These are phyloP conservation scores for Aspergillus heteromorphus DNA, from an alignment of 495 filamentous ascomycete species.

Conservation along the genomic window DNA sequence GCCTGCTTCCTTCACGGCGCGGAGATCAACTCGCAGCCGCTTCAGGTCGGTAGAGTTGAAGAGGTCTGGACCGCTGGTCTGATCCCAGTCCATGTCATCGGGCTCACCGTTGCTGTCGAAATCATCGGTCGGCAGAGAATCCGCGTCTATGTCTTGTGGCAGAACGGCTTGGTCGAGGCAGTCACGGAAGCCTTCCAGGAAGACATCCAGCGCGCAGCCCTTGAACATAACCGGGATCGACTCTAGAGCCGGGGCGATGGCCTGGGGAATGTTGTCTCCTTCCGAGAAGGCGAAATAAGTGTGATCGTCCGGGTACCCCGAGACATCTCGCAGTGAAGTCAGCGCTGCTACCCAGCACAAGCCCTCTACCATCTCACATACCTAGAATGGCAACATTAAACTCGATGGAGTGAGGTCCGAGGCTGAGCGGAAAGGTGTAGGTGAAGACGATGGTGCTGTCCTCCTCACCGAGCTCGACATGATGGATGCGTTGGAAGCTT, in stretches of 20 bases:
- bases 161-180: slow-evolving; percentile 28
- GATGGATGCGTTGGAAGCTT: slow-evolving; percentile 32
- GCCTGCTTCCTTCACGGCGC: slow-evolving; percentile 54
- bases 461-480: slow-evolving; percentile 51
- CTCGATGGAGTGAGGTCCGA: no score
- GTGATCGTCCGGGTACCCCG: slow-evolving; percentile 61
- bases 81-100: slow-evolving; percentile 25
- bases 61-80: slow-evolving; percentile 27
- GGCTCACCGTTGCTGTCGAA: slow-evolving; percentile 10
- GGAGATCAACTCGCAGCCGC: slow-evolving; percentile 49
- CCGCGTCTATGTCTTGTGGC: neutral
- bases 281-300: slow-evolving; percentile 55
- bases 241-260: slow-evolving; percentile 44
- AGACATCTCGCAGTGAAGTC: slow-evolving; percentile 40
- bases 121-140: neutral
- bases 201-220: slow-evolving; percentile 23
- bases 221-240: slow-evolving; percentile 23
- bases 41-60: slow-evolving; percentile 17
- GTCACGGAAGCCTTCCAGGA: slow-evolving; percentile 36
- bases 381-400: slow-evolving; percentile 52
- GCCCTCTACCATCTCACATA: slow-evolving; percentile 24
- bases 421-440: slow-evolving; percentile 24
- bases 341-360: slow-evolving; percentile 1
- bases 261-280: slow-evolving; percentile 41
- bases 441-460: slow-evolving; percentile 58